These are phyloP conservation scores for Curvularia hawaiiensis DNA, from an alignment of 2,329 filamentous ascomycete genomes.

Conservation along the genomic window DNA sequence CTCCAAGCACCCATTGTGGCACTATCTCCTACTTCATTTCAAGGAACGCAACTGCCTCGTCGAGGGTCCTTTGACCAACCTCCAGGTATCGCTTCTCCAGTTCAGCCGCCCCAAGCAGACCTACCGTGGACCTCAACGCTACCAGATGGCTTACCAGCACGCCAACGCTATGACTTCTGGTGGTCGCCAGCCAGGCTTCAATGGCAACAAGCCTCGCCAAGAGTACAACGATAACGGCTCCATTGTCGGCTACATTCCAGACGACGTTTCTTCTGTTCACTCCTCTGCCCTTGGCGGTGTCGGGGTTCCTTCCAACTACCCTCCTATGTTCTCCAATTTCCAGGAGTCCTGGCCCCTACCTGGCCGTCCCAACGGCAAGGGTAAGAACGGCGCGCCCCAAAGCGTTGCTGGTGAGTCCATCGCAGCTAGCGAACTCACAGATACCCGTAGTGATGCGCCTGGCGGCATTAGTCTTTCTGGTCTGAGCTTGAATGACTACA, in stretches of 20 bases:
- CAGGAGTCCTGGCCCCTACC: conserved; percentile 89
- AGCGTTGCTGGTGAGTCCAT: conserved; percentile 92
- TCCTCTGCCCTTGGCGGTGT: conserved; percentile 87
- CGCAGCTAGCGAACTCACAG: conserved; percentile 87
- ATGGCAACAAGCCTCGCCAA: conserved; percentile 57
- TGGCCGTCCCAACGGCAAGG: conserved; percentile 71
- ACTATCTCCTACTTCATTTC: conserved; percentile 92
- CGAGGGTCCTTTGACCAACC: conserved; percentile 90
- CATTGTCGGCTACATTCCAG: conserved; percentile 92
- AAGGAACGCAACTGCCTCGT: conserved; percentile 96
- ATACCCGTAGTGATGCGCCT: conserved; percentile 76
- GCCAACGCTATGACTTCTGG: conserved; percentile 63
- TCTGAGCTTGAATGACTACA: conserved; percentile 72
- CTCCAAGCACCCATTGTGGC: conserved; percentile 97
- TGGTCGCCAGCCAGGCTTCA: conserved; percentile 46
- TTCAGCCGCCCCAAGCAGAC: conserved; percentile 93
- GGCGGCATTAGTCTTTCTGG: conserved; percentile 89
- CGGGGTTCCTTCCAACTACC: conserved; percentile 81
- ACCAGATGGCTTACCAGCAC: conserved; percentile 78
- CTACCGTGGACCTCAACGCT: conserved; percentile 86
- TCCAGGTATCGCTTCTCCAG: conserved; percentile 94
- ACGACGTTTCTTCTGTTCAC: conserved; percentile 96
- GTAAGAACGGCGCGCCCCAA: conserved; percentile 66
- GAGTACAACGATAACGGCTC: conserved; percentile 78
- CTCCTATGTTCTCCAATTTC: conserved; percentile 95